Evolutionary conservation across 345 rosid genomes (phyloP).

Genomic region (Brassica juncea): DNA sequence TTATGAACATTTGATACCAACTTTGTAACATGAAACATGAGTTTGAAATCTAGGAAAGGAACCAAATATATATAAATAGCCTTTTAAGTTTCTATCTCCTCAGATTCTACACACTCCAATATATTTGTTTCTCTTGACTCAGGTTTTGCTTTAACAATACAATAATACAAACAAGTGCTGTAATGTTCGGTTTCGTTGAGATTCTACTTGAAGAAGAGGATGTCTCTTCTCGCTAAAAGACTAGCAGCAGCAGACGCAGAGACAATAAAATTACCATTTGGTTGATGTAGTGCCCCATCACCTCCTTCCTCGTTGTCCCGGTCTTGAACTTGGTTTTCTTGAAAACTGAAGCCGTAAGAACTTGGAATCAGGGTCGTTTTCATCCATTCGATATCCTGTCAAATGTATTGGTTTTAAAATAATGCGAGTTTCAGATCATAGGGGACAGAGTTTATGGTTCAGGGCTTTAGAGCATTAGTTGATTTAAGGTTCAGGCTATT

Average conservation of each 20-base stretch:
- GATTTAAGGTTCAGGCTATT: background rate
- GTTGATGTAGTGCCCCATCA: conserved; percentile 26
- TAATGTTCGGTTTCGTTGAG: conserved; percentile 17
- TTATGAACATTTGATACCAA: conserved; percentile 17
- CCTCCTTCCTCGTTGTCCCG: conserved; percentile 64
- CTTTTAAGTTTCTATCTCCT: background rate
- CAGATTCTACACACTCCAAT: conserved; percentile 18
- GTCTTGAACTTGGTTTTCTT: conserved; percentile 73
- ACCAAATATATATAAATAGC: background rate
- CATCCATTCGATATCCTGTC: conserved; percentile 85
- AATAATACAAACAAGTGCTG: conserved; percentile 8
- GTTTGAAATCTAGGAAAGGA: background rate
- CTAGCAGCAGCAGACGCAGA: conserved; percentile 1
- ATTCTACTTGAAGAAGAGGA: conserved; percentile 25
- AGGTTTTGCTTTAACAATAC: conserved; percentile 1
- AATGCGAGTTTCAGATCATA: background rate
- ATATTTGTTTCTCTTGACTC: conserved; percentile 19
- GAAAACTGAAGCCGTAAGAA: conserved; percentile 81
- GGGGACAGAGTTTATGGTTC: background rate
- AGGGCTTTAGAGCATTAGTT: background rate
- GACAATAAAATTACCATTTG: conserved; percentile 22
- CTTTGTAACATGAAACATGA: background rate
- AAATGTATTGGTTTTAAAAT: background rate
- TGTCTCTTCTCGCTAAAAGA: background rate
- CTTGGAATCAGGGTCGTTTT: conserved; percentile 71